phyloP scores from a whole-genome alignment of 164 flowering plant species.

The Protea cynaroides region DNA sequence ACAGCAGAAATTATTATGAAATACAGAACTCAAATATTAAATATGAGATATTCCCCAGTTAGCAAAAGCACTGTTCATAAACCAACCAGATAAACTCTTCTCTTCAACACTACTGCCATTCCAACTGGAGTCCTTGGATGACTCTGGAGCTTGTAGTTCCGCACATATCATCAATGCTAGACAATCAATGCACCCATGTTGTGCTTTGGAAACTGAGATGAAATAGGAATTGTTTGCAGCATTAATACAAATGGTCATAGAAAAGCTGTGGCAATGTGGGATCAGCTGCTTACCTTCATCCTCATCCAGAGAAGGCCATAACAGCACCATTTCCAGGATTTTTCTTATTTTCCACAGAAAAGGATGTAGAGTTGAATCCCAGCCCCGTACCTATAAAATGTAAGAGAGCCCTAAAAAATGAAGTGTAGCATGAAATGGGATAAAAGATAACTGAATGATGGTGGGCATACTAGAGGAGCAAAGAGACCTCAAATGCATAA shows the following conservation, averaged over 20 bases:
- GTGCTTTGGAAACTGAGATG: slow-evolving; percentile 69
- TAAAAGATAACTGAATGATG: not conserved
- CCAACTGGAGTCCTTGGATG: slow-evolving; percentile 14
- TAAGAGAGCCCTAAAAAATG: not conserved
- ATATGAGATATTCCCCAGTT: not conserved
- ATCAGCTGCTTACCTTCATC: slow-evolving; percentile 50
- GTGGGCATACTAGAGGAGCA: not conserved
- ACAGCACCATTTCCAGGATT: slow-evolving; percentile 40
- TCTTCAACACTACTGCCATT: slow-evolving; percentile 10
- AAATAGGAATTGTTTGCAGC: slow-evolving; percentile 1
- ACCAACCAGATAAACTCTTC: slow-evolving; percentile 19
- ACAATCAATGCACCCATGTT: slow-evolving; percentile 90
- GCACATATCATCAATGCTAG: slow-evolving; percentile 78
- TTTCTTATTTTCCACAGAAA: slow-evolving; percentile 36
- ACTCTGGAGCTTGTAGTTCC: slow-evolving; percentile 44
- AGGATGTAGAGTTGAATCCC: slow-evolving; percentile 37
- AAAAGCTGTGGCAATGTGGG: not conserved
- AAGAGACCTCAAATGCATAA: not conserved
- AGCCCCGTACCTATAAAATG: slow-evolving; percentile 43
- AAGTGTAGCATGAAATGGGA: not conserved
- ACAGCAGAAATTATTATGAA: slow-evolving; percentile 1
- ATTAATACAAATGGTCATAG: slow-evolving; percentile 5
- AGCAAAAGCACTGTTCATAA: slow-evolving; percentile 1
- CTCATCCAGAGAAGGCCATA: slow-evolving; percentile 57
- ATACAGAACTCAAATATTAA: not conserved